Evolutionary conservation across 208 protist genomes (phyloP).

Genomic region (Wallacemonas sp.): DNA sequence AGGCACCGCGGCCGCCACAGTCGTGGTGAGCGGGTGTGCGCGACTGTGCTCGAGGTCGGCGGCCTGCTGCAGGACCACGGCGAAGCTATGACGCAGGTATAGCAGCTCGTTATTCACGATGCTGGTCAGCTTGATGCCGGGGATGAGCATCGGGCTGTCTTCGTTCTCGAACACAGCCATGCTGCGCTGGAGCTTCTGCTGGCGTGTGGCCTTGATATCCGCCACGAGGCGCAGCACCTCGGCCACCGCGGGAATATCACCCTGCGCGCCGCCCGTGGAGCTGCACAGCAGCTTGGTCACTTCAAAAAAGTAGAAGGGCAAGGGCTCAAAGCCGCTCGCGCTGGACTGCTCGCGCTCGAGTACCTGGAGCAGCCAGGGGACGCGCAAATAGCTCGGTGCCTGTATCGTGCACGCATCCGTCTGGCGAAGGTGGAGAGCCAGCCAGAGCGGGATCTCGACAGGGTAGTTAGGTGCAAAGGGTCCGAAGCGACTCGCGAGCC

Average conservation of each 20-base stretch:
- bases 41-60: constrained; percentile 64
- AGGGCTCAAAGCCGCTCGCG: constrained; percentile 71
- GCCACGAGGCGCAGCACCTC: constrained; percentile 77
- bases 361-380: constrained; percentile 56
- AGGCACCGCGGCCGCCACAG: neutral
- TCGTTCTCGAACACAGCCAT: constrained; percentile 83
- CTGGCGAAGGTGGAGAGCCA: constrained; percentile 81
- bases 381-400: constrained; percentile 55
- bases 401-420: constrained; percentile 81
- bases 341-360: constrained; percentile 62
- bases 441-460: constrained; percentile 80
- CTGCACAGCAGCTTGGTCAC: constrained; percentile 62
- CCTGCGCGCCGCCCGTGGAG: constrained; percentile 19
- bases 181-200: constrained; percentile 78
- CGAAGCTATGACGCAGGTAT: constrained; percentile 75
- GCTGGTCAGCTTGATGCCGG: constrained; percentile 85
- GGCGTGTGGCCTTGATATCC: constrained; percentile 74
- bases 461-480: constrained; percentile 84
- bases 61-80: constrained; percentile 69
- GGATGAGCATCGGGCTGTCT: constrained; percentile 76
- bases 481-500: constrained; percentile 68
- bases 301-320: constrained; percentile 92
- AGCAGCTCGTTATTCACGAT: constrained; percentile 84
- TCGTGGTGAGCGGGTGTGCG: constrained; percentile 26
- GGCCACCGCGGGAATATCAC: constrained; percentile 54